These are phyloP conservation scores for Byssothecium circinans DNA, from an alignment of 2,329 filamentous ascomycete species.

Conservation along the genomic window DNA sequence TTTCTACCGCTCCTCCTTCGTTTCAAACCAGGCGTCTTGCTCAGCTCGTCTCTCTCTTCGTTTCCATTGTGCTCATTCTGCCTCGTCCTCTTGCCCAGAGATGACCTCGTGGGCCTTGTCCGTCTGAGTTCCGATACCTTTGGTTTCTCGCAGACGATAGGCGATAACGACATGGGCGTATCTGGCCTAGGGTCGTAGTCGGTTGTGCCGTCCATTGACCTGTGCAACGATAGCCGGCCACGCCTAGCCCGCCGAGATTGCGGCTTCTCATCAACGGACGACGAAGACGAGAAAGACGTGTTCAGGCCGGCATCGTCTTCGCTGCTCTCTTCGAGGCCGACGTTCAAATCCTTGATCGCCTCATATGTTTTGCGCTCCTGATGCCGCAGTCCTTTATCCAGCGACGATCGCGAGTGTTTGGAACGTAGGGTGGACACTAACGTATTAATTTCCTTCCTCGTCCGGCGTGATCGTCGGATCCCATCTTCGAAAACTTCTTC, in stretches of 20 bases:
- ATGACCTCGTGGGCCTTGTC: neutral
- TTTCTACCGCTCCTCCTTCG: constrained; percentile 5
- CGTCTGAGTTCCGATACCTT: neutral
- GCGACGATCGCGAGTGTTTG: constrained; percentile 17
- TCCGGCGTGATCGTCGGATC: constrained; percentile 13
- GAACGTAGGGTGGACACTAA: constrained; percentile 6
- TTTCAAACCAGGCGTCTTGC: constrained; percentile 2
- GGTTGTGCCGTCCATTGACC: neutral
- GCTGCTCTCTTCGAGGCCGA: neutral
- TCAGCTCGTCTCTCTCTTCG: constrained; percentile 1
- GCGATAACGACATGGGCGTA: neutral
- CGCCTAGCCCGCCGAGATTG: neutral
- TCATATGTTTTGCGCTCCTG: constrained; percentile 19
- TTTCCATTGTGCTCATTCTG: neutral
- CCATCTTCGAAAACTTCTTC: constrained; percentile 12
- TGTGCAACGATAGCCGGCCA: neutral
- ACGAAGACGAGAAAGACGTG: constrained; percentile 4
- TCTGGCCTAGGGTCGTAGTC: too few relatives aligned
- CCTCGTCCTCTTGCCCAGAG: neutral
- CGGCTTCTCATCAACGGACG: neutral
- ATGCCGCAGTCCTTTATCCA: constrained; percentile 20
- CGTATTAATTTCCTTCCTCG: constrained; percentile 11
- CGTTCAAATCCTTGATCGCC: constrained; percentile 1
- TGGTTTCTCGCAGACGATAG: neutral
- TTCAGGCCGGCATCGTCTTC: neutral